Evolutionary conservation across 306 rosid species (phyloP).

Genomic region (Clitoria ternatea): DNA sequence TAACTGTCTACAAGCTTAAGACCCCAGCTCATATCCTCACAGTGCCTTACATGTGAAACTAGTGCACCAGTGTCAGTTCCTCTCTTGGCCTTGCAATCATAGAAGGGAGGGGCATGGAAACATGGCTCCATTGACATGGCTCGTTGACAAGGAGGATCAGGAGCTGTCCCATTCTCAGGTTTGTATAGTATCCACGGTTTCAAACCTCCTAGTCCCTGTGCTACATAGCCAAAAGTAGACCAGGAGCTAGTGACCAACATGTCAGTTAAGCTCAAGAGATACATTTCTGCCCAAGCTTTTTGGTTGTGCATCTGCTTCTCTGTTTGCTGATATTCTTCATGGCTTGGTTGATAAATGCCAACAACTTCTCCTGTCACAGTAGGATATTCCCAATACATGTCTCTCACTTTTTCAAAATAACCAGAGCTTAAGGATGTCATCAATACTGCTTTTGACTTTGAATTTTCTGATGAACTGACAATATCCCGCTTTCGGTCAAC

Average conservation of each 20-base stretch:
- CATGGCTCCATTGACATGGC: slow-evolving; percentile 76
- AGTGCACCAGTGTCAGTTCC: slow-evolving; percentile 54
- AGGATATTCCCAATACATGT: slow-evolving; percentile 63
- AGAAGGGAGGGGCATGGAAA: slow-evolving; percentile 69
- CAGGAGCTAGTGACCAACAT: slow-evolving; percentile 64
- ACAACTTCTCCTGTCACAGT: slow-evolving; percentile 56
- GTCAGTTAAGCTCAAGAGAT: slow-evolving; percentile 56
- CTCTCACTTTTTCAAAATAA: slow-evolving; percentile 50
- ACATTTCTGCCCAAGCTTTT: slow-evolving; percentile 81
- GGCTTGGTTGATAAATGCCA: slow-evolving; percentile 64
- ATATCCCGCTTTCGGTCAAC: slow-evolving; percentile 20
- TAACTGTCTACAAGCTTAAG: slow-evolving; percentile 49
- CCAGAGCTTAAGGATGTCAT: slow-evolving; percentile 63
- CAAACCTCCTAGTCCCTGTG: slow-evolving; percentile 71
- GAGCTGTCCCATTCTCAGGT: slow-evolving; percentile 57
- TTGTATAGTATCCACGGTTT: slow-evolving; percentile 68
- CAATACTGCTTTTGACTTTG: slow-evolving; percentile 45
- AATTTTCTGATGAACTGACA: slow-evolving; percentile 16
- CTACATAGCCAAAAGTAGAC: slow-evolving; percentile 83
- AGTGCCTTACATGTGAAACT: slow-evolving; percentile 69
- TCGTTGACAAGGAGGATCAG: slow-evolving; percentile 53
- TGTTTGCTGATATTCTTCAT: slow-evolving; percentile 66
- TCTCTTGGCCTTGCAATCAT: slow-evolving; percentile 61
- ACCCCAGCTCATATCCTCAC: slow-evolving; percentile 90
- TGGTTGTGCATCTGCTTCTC: slow-evolving; percentile 53